Conservation (phyloP, 2,329 filamentous ascomycete genomes). For the Pezicula carpinea region DNA sequence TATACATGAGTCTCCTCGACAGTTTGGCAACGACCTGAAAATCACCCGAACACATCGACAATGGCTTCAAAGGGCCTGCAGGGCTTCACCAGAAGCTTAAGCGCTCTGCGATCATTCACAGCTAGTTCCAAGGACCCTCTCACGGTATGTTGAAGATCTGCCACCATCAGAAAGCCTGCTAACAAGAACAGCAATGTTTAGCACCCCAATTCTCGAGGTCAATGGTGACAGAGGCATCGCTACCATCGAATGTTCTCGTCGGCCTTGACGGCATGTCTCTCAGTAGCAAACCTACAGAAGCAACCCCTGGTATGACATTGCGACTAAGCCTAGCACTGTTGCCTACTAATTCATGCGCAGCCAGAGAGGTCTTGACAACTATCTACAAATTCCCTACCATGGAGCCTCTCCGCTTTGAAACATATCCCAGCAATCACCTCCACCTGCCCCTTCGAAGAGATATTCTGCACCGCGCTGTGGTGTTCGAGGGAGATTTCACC, state of each 20-base stretch:
- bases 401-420: constrained; percentile 73
- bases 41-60: constrained; percentile 11
- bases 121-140: constrained; percentile 31
- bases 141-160: constrained; percentile 25
- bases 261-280: constrained; percentile 11
- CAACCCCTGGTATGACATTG: not conserved
- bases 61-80: constrained; percentile 29
- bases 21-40: constrained; percentile 12
- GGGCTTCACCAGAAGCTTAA: constrained; percentile 23
- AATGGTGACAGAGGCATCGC: constrained; percentile 43
- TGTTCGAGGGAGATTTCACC: constrained; percentile 87
- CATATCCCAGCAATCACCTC: constrained; percentile 79
- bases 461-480: constrained; percentile 84
- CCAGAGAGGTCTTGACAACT: constrained; percentile 70
- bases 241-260: constrained; percentile 18
- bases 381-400: constrained; percentile 87
- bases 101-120: constrained; percentile 17
- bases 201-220: constrained; percentile 35
- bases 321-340: not conserved
- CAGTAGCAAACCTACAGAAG: constrained; percentile 5
- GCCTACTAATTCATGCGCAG: constrained; percentile 29
- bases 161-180: constrained; percentile 4
- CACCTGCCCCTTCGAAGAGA: constrained; percentile 83
- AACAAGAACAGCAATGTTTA: constrained; percentile 38
- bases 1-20: constrained; percentile 17